These are phyloP conservation scores for Penicillium chermesinum DNA, from an alignment of 495 filamentous ascomycete species.

Conservation along the genomic window DNA sequence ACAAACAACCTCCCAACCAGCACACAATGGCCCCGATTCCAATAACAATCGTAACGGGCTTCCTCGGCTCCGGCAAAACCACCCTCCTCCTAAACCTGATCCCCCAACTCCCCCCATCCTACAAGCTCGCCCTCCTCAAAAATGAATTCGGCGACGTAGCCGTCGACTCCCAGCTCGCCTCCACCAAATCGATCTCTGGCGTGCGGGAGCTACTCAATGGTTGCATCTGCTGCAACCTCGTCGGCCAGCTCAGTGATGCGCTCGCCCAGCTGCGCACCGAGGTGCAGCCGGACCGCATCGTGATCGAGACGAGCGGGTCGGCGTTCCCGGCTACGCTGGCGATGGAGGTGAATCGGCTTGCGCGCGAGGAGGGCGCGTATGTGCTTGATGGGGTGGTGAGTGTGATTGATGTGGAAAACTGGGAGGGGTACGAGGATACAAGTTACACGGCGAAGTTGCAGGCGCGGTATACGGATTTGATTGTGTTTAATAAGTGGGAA, in stretches of 20 bases:
- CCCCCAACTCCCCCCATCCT: slow-evolving; percentile 71
- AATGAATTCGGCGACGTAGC: slow-evolving; percentile 97
- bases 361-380: slow-evolving; percentile 50
- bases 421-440: slow-evolving; percentile 91
- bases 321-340: slow-evolving; percentile 87
- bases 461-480: slow-evolving; percentile 84
- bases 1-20: neutral
- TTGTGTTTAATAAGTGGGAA: slow-evolving; percentile 98
- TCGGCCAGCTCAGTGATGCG: slow-evolving; percentile 80
- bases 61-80: slow-evolving; percentile 91
- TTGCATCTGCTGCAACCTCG: slow-evolving; percentile 97
- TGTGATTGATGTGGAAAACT: slow-evolving; percentile 96
- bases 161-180: slow-evolving; percentile 84
- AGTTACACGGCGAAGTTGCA: slow-evolving; percentile 81
- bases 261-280: slow-evolving; percentile 61
- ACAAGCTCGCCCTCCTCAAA: slow-evolving; percentile 90
- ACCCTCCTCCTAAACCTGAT: slow-evolving; percentile 86
- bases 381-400: slow-evolving; percentile 84
- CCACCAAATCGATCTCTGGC: slow-evolving; percentile 74
- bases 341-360: slow-evolving; percentile 87
- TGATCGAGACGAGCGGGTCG: slow-evolving; percentile 85
- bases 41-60: slow-evolving; percentile 92
- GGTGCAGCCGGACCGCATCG: slow-evolving; percentile 70
- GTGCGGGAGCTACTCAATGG: slow-evolving; percentile 90
- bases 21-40: slow-evolving; percentile 62